phyloP scores from a whole-genome alignment of 495 filamentous ascomycete species.

The Xylaria longipes region DNA sequence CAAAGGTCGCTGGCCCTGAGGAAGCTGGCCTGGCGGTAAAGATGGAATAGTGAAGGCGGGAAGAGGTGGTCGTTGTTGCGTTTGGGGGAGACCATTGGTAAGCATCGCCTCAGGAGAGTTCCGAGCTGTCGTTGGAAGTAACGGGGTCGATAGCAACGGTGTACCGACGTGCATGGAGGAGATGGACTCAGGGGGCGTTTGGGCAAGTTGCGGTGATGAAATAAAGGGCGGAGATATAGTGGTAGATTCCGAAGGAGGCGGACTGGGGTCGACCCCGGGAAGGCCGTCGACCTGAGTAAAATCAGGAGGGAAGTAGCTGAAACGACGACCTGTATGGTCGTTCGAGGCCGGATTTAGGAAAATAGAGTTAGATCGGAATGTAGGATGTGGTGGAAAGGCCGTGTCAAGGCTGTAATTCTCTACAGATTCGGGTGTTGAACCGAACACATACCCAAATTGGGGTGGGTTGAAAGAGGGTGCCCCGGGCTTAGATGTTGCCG shows the following conservation, averaged over 20 bases:
- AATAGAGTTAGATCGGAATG: conserved; percentile 63
- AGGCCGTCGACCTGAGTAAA: conserved; percentile 42
- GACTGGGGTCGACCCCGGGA: conserved; percentile 33
- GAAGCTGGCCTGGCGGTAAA: conserved; percentile 37
- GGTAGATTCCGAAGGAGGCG: conserved; percentile 37
- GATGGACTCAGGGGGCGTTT: conserved; percentile 36
- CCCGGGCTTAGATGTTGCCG: conserved; percentile 31
- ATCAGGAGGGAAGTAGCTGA: conserved; percentile 63
- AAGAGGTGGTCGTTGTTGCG: conserved; percentile 34
- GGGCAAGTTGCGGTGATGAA: conserved; percentile 34
- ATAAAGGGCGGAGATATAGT: conserved; percentile 35
- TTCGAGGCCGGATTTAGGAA: conserved; percentile 56
- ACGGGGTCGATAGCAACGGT: conserved; percentile 32
- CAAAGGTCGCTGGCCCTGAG: conserved; percentile 46
- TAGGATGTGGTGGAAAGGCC: conserved; percentile 46
- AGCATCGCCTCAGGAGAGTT: conserved; percentile 35
- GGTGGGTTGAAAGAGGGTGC: conserved; percentile 48
- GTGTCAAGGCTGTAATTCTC: conserved; percentile 44
- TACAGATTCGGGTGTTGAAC: conserved; percentile 49
- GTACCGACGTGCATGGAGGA: conserved; percentile 30
- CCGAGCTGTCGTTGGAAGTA: conserved; percentile 36
- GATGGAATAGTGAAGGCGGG: conserved; percentile 49
- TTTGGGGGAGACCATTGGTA: conserved; percentile 31
- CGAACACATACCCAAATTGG: conserved; percentile 60
- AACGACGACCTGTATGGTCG: conserved; percentile 53